These are phyloP conservation scores for Wallacemonas rigidus DNA, from an alignment of 208 protist genomes.

Conservation along the genomic window DNA sequence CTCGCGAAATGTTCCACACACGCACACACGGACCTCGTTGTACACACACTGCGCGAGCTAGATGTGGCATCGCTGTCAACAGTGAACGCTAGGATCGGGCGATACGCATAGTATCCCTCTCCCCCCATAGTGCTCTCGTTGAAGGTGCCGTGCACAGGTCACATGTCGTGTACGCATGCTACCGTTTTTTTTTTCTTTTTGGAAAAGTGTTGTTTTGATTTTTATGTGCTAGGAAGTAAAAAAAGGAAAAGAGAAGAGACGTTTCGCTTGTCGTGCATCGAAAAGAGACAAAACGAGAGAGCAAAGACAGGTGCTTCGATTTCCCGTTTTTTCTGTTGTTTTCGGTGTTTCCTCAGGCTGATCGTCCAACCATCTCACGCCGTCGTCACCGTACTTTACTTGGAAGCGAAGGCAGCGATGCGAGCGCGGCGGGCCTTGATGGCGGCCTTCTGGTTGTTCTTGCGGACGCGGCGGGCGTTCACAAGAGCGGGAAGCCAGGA, in stretches of 20 bases:
- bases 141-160: too few species aligned
- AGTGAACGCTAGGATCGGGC: too few species aligned
- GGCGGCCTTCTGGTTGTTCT: slow-evolving; percentile 88
- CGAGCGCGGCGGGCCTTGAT: slow-evolving; percentile 77
- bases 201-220: slow-evolving; percentile 9
- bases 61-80: too few species aligned
- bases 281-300: background rate
- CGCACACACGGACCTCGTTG: too few species aligned
- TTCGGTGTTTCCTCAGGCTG: background rate
- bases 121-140: too few species aligned
- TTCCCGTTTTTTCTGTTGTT: background rate
- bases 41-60: too few species aligned
- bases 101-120: too few species aligned
- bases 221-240: slow-evolving; percentile 8
- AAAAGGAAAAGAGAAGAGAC: slow-evolving; percentile 9
- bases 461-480: slow-evolving; percentile 85
- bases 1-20: too few species aligned
- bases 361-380: background rate
- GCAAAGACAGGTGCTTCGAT: background rate
- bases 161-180: background rate
- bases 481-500: slow-evolving; percentile 77
- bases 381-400: slow-evolving; percentile 20
- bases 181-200: background rate
- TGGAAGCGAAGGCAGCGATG: slow-evolving; percentile 55
- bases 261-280: background rate